Evolutionary conservation across 1,284 basidiomycete species (phyloP), one percentile per base, ranked within the genome.

Genomic region (Irpex rosettiformis): DNA sequence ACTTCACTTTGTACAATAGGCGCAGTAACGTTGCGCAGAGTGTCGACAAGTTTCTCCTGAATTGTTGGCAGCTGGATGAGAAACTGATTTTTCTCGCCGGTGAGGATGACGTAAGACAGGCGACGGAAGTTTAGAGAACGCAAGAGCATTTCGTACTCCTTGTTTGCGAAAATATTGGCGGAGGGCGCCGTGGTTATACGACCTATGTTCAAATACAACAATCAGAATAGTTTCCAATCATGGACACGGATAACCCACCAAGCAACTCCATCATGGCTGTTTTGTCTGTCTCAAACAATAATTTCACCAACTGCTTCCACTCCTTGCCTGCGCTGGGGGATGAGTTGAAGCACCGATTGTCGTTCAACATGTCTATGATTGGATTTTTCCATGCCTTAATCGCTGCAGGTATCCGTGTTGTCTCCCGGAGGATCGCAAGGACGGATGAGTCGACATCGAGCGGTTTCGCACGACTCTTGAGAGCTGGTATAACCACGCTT

Each of bases 21-120:
- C 8, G 92, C 86, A 1, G 91, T 79, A 13, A 88, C 83, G 59
- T 88, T 91, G 52, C 93, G 85, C 49, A 99, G 76, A 2, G 96
- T 86, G 64, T 99, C 97, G 6, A 98, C 97, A 18, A 99, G 79
- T 74, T 94, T 97, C 74, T 99, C 97, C 73, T 98, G 96, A 24
- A 99, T 93, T 45, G 83, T 84, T 2, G 97, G 97, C 27, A 99
- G 77, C 63, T 96, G 93, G 0, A 87, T 87, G 45, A 99, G 73
- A 75, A 93, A 97, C 54, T 93, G 88, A 70, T 99, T 95, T 72
- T 89, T 90, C 64, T 95, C 93, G 8, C 89, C 93, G 0, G 91
- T 79, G 57, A 94, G 88, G 8, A 99, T 74, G 21, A 92, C 83
- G 67, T 93, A 94, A 4, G 95, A 92, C 48, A 99, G 76, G 33